Evolutionary conservation across 345 rosid species (phyloP).

Genomic region (Gossypium thurberi): DNA sequence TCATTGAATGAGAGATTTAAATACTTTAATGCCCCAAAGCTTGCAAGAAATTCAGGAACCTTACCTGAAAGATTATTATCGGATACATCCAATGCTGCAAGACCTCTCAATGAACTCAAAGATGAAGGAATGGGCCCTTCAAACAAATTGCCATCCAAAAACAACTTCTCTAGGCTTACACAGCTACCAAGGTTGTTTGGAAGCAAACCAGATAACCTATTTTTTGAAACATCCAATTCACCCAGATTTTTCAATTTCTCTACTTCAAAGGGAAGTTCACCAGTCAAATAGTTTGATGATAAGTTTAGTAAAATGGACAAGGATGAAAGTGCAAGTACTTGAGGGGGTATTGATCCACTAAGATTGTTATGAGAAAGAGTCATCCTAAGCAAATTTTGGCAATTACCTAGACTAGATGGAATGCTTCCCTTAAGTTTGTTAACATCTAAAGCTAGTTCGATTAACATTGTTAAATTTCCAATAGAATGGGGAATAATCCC

Average conservation of each 20-base stretch:
- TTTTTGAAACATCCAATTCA: not conserved
- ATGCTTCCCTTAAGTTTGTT: not conserved
- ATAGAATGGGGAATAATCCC: not conserved
- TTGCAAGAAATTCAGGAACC: conserved; percentile 18
- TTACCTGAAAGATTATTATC: conserved; percentile 22
- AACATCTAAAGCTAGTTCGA: not conserved
- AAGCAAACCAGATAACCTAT: not conserved
- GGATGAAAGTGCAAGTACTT: not conserved
- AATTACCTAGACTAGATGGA: not conserved
- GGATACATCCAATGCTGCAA: conserved; percentile 24
- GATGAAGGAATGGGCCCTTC: conserved; percentile 27
- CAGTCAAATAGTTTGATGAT: conserved; percentile 3
- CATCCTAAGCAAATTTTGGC: not conserved
- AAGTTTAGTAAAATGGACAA: not conserved
- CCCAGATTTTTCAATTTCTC: not conserved
- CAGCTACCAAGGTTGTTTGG: conserved; percentile 11
- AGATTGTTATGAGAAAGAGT: not conserved
- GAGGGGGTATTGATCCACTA: not conserved
- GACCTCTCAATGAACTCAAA: conserved; percentile 17
- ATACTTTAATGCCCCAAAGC: not conserved
- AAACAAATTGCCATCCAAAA: conserved; percentile 23
- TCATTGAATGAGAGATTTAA: conserved; percentile 36
- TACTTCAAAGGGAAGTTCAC: not conserved
- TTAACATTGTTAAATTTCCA: not conserved
- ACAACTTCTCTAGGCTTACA: conserved; percentile 6